Base-by-base conservation (phyloP, 2,329 filamentous ascomycete species). In the Cladosporium velox region DNA sequence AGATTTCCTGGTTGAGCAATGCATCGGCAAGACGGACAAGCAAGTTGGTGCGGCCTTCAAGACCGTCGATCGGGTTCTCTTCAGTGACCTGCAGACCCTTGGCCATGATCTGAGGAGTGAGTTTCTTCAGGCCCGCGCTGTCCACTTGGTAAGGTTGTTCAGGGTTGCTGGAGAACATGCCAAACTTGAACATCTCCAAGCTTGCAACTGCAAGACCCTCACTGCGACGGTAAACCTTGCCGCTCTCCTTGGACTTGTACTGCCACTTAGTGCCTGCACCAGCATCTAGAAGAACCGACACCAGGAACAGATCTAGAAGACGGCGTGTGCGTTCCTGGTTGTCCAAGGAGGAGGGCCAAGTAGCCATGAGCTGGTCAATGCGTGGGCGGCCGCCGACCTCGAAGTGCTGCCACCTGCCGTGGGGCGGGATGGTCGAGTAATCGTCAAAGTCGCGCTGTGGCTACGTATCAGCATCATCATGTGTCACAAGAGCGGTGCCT, bases 111-210 rank as follows among this genome's bases (percentile, higher is more conserved):
- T 92, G 88, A 12, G 90, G 84, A 0, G 90, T 95, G 66, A 98
- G 79, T 65, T 83, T 87, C 72, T 87, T 88, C 71, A 99, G 82
- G 0, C 90, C 95, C 6, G 87, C 87, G 69, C 90, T 92, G 80
- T 99, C 94, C 32, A 98, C 95, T 77, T 96, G 93, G 74, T 88
- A 92, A 60, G 92, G 93, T 79, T 97, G 92, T 66, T 81, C 85
- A 2, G 87, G 83, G 75, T 94, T 87, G 78, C 93, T 91, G 70
- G 93, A 97, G 80, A 98, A 98, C 38, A 92, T 76, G 38, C 95
- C 95, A 15, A 87, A 84, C 80, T 97, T 97, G 85, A 97, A 97
- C 93, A 97, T 97, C 72, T 97, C 93, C 72, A 90, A 75, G 76
- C 86, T 89, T 52, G 88, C 88, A 11, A 90, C 88, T 10, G 93